Percentiles rank a stretch among this genome's conserved stretches.
Conservation (phyloP, 2,329 filamentous ascomycete genomes). For the Ophiocordyceps camponoti-leonardi region DNA sequence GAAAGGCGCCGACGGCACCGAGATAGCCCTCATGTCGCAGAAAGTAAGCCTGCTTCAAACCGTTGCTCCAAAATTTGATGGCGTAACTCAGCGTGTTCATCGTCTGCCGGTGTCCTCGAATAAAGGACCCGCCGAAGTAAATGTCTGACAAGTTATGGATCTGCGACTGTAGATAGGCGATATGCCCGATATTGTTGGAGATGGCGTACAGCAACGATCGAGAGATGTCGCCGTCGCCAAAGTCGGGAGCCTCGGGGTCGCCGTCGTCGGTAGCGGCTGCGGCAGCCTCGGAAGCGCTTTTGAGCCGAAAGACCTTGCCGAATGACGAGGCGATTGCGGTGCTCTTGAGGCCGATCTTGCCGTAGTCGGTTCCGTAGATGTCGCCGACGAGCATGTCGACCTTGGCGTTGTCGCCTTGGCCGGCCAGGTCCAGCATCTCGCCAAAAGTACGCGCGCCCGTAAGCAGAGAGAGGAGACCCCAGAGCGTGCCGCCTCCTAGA, state of each 20-base stretch:
- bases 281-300: conserved; percentile 67
- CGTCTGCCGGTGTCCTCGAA: conserved; percentile 87
- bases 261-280: conserved; percentile 54
- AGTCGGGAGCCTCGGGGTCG: conserved; percentile 30
- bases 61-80: conserved; percentile 95
- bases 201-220: conserved; percentile 86
- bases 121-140: conserved; percentile 95
- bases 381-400: conserved; percentile 97
- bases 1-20: conserved; percentile 81
- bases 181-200: conserved; percentile 96
- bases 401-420: conserved; percentile 75
- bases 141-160: conserved; percentile 84
- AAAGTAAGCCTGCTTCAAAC: conserved; percentile 89
- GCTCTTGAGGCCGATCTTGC: conserved; percentile 89
- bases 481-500: conserved; percentile 89
- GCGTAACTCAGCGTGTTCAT: conserved; percentile 96
- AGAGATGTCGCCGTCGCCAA: conserved; percentile 72
- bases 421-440: conserved; percentile 88
- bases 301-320: conserved; percentile 90
- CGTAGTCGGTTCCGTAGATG: conserved; percentile 92
- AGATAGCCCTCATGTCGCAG: conserved; percentile 90
- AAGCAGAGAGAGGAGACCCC: conserved; percentile 80
- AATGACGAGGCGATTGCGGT: conserved; percentile 93
- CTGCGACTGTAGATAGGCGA: conserved; percentile 92
- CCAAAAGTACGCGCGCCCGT: conserved; percentile 94